Evolutionary conservation across 163 green algal genomes (phyloP).

Genomic region (Chlamydomonas reinhardtii): DNA sequence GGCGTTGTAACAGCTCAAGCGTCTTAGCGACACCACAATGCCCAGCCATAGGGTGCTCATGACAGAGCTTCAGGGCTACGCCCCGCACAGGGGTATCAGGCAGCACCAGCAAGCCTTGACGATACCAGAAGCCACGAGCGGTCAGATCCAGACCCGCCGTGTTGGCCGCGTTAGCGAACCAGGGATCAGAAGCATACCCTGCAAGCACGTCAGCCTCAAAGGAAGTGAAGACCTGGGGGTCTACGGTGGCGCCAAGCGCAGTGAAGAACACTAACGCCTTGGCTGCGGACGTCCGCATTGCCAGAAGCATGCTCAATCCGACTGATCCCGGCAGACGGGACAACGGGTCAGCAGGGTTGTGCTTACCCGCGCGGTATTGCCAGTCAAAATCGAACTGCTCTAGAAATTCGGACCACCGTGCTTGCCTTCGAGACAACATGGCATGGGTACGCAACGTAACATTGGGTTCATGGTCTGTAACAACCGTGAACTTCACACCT

Average conservation of each 20-base stretch:
- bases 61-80: conserved; percentile 8
- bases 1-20: not conserved
- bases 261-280: not conserved
- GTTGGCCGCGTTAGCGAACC: not conserved
- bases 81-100: not conserved
- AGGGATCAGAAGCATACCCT: not conserved
- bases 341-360: conserved; percentile 52
- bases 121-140: not conserved
- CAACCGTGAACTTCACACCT: conserved; percentile 36
- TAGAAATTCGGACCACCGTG: conserved; percentile 53
- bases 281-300: conserved; percentile 24
- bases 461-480: conserved; percentile 63
- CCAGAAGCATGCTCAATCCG: conserved; percentile 8
- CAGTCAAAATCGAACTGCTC: conserved; percentile 26
- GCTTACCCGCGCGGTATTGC: conserved; percentile 49
- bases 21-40: conserved; percentile 25
- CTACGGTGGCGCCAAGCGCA: not conserved
- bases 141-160: not conserved
- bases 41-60: conserved; percentile 44
- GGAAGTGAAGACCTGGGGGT: too few species aligned
- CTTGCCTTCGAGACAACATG: conserved; percentile 27
- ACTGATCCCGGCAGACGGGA: not conserved
- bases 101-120: not conserved
- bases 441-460: conserved; percentile 36
- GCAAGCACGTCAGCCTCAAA: not conserved